These are phyloP conservation scores for Phoma sp. DNA, from an alignment of 2,329 filamentous ascomycete genomes.

Conservation along the genomic window DNA sequence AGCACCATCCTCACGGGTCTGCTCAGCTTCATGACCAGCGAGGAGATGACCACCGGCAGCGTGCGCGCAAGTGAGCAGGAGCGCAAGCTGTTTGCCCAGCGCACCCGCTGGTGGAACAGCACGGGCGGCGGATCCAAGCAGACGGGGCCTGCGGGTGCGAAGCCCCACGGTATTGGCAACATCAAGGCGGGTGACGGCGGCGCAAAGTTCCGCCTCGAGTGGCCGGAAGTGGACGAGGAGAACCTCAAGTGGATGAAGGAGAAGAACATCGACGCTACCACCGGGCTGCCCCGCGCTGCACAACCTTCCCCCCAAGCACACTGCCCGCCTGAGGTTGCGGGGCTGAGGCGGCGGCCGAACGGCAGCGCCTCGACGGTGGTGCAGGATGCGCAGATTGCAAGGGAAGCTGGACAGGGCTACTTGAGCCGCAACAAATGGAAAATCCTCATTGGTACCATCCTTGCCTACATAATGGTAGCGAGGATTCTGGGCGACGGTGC, in stretches of 20 bases:
- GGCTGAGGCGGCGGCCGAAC: conserved; percentile 66
- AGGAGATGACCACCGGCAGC: conserved; percentile 97
- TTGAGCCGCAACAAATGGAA: conserved; percentile 78
- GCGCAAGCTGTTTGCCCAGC: conserved; percentile 75
- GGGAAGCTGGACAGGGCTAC: conserved; percentile 84
- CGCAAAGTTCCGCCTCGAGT: conserved; percentile 85
- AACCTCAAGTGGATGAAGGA: conserved; percentile 93
- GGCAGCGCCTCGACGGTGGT: conserved; percentile 67
- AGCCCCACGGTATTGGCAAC: conserved; percentile 67
- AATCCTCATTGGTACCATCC: conserved; percentile 71
- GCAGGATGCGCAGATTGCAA: conserved; percentile 75
- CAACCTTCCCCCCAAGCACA: conserved; percentile 52
- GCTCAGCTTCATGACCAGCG: conserved; percentile 96
- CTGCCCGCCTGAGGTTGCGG: conserved; percentile 68
- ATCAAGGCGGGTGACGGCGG: conserved; percentile 92
- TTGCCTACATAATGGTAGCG: conserved; percentile 83
- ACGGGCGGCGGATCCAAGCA: conserved; percentile 80
- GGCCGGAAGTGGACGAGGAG: conserved; percentile 85
- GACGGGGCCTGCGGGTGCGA: conserved; percentile 52
- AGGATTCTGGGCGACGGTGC: conserved; percentile 68
- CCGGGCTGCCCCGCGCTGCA: conserved; percentile 70
- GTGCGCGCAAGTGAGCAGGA: conserved; percentile 79
- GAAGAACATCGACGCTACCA: conserved; percentile 76
- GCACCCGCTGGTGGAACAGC: conserved; percentile 94
- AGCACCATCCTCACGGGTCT: conserved; percentile 94